Evolutionary conservation across 768 basidiomycete species (phyloP), one percentile per base, ranked within the genome.

Genomic region (Tylopilus felleus): DNA sequence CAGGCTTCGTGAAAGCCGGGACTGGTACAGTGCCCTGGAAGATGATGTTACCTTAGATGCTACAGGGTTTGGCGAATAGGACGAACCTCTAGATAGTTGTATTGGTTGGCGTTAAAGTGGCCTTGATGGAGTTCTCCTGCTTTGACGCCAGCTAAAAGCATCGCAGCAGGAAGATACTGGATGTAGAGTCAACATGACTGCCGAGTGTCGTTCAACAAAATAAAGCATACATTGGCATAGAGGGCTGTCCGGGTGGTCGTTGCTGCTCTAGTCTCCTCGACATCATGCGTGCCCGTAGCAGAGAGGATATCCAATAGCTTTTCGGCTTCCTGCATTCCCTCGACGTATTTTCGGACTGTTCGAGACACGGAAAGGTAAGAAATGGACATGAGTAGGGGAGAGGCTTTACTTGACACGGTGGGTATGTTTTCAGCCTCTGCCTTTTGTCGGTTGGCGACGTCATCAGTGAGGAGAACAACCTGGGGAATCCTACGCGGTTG

Each of bases 91-190:
- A 98, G 78, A 62, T 95, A 98, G 68, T 99, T 98, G 72, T 94
- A 99, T 59, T 86, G 86, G 61, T 91, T 97, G 3, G 94, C 92
- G 64, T 90, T 93, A 74, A 96, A 99, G 66, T 95, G 86, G 0
- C 97, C 97, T 73, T 98, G 93, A 64, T 93, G 83, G 4, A 95
- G 79, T 39, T 86, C 75, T 2, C 91, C 92, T 4, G 83, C 80
- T 68, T 94, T 95, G 52, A 98, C 78, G 1, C 93, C 95, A 10
- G 93, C 90, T 36, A 83, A 65, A 9, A 98, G 71, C 0, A 81
- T 83, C 0, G 85, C 77, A 9, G 80, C 76, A 0, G 93, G 77
- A 16, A 97, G 75, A 67, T 98, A 95, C 93, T 98, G 48, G 5
- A 45, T 9, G 13, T 25, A 31, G 33, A 50, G 41, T 45, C 48